Conservation (phyloP, 176 grass and related monocot genomes). For the Tillandsia leiboldiana region DNA sequence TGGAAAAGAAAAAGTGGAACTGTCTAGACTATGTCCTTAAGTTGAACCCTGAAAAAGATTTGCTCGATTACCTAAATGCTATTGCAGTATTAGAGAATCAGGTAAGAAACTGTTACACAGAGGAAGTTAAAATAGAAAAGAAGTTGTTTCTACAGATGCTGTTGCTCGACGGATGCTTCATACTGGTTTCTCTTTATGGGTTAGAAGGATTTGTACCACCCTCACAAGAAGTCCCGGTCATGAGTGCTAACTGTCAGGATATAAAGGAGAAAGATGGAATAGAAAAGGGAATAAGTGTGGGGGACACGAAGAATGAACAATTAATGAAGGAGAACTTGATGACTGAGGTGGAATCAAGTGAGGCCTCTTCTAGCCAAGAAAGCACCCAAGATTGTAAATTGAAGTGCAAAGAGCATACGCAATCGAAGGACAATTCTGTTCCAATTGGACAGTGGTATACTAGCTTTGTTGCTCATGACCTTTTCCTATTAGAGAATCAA, state of each 20-base stretch:
- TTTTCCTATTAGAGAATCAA: constrained; percentile 7
- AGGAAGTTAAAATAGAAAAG: not conserved
- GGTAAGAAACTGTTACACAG: not conserved
- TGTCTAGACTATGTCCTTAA: not conserved
- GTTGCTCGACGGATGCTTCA: constrained; percentile 3
- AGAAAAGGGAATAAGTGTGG: not conserved
- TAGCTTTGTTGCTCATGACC: constrained; percentile 4
- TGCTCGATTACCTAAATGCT: not conserved
- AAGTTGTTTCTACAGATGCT: constrained; percentile 8
- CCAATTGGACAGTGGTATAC: not conserved
- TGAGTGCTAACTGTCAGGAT: not conserved
- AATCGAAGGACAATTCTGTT: not conserved
- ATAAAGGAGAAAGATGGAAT: not conserved
- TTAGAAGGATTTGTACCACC: not conserved
- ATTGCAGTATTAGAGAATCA: not conserved
- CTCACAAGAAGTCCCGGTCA: not conserved
- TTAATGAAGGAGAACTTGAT: too few species aligned
- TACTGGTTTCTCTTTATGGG: not conserved
- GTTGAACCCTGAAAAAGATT: not conserved
- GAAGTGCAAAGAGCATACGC: not conserved
- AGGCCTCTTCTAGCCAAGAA: not conserved
- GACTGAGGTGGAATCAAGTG: not conserved
- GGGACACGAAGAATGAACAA: too few species aligned
- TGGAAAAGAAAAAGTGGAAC: constrained; percentile 9
- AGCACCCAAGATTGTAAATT: not conserved